Base-by-base conservation (phyloP, 176 grass and related monocot species). In the Luzula sylvatica region DNA sequence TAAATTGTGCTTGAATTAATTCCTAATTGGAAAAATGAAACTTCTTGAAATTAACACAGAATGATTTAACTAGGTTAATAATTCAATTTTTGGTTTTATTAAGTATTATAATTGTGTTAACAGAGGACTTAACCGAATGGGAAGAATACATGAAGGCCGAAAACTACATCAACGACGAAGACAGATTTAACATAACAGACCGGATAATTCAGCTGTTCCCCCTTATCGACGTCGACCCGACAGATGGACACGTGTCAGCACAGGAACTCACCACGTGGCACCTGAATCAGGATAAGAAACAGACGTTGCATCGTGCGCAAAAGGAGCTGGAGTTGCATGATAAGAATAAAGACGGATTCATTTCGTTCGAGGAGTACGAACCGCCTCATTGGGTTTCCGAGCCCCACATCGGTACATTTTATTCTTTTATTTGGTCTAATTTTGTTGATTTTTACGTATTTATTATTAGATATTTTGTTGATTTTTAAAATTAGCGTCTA, bases 261-360 rank as follows among this genome's bases (percentile, higher is more conserved):
- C 72, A 82, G 0, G 88, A 94, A 68, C 78, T 94, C 41, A 35
- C 32, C 42, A 50, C 46, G 21, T 87, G 88, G 88, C 86, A 83
- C 28, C 67, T 94, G 67, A 58, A 75, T 50, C 78, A 94, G 74
- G 71, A 63, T 19, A 70, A 58, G 46, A 69, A 64, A 30, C 62
- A 79, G 61, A 68, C 61, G 72, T 56, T 80, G 54, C 75, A 94
- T 27, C 78, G 78, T 53, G 76, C 78, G 3, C 42, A 67, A 8
- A 72, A 78, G 54, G 88, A 94, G 63, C 75, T 87, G 78, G 82
- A 87, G 57, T 83, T 94, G 27, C 78, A 87, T 50, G 69, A 94
- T 59, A 83, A 83, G 72, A 72, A 83, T 29, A 65, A 66, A 42
- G 75, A 83, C 8, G 88, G 75, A 44, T 61, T 87, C 7, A 20